A percentile compares a stretch with the other conserved stretches of the same genome.
Evolutionary conservation across 2,329 filamentous ascomycete genomes (phyloP).

Genomic region (Diaporthe sp.): DNA sequence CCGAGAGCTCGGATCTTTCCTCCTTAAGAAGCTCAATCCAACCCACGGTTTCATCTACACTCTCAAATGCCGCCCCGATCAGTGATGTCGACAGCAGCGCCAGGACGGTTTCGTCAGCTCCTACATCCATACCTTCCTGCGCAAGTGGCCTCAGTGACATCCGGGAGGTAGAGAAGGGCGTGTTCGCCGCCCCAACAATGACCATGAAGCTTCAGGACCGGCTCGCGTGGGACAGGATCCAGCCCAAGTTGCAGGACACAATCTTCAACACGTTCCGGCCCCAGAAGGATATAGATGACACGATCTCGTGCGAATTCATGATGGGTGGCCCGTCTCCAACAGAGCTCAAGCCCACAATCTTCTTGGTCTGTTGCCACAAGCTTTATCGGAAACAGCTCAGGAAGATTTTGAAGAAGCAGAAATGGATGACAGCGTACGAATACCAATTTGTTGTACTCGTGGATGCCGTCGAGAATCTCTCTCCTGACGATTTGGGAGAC

Average conservation of each 20-base stretch:
- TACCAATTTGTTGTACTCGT: background rate
- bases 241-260: background rate
- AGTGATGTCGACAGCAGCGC: background rate
- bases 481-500: background rate
- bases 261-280: background rate
- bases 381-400: background rate
- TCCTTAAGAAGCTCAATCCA: background rate
- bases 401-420: background rate
- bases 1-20: background rate
- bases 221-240: background rate
- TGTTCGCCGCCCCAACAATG: background rate
- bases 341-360: background rate
- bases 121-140: background rate
- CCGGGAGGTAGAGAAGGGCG: background rate
- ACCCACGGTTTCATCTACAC: background rate
- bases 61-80: background rate
- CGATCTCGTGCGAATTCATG: conserved; percentile 7
- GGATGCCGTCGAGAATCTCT: background rate
- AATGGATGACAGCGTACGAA: background rate
- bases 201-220: background rate
- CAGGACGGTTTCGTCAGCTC: background rate
- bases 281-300: background rate
- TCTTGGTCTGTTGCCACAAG: background rate
- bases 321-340: background rate
- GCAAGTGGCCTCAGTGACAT: background rate